Evolutionary conservation across 1,139 yeast genomes (phyloP), one percentile per base, ranked within the genome.

Genomic region (Kodamaea ohmeri): DNA sequence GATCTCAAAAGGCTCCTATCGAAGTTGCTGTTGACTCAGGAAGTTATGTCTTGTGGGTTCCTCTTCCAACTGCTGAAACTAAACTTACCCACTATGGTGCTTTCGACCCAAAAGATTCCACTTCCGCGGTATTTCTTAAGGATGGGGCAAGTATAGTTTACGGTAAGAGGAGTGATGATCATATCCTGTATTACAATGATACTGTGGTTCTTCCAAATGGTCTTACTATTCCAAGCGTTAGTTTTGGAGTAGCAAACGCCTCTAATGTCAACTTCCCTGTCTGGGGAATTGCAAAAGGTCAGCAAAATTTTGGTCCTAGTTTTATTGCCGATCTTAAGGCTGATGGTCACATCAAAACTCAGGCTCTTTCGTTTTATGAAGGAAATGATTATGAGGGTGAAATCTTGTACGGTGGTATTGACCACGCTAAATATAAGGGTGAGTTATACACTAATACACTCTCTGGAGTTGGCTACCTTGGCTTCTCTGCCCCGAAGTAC

Each of bases 11-110:
- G 4, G 68, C 80, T 24, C 63, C 63, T 4, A 79, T 80, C 2
- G 58, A 78, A 41, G 57, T 82, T 13, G 15, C 6, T 4, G 9
- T 25, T 31, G 88, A 81, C 52, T 79, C 87, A 4, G 88, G 87
- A 1, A 78, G 85, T 4, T 69, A 83, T 6, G 89, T 81, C 54
- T 59, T 80, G 45, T 81, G 87, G 87, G 73, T 80, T 29, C 48
- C 51, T n/a, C 28, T 25, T 25, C 28, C 28, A 25, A 25, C 28
- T 13, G 28, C 28, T 4, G 16, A n/a, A 8, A 11, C 12, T 13
- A 13, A 4, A 5, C 16, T 12, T 4, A 13, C 17, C 7, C 17
- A 13, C 9, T 25, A 5, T 25, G 28, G 28, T 8, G 5, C 28
- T 4, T 25, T 13, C 12, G 28, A 25, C 16, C 28, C 28, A 4